Evolutionary conservation across 345 rosid species (phyloP), one percentile per base, ranked within the genome.

Genomic region (Euclidium syriacum): DNA sequence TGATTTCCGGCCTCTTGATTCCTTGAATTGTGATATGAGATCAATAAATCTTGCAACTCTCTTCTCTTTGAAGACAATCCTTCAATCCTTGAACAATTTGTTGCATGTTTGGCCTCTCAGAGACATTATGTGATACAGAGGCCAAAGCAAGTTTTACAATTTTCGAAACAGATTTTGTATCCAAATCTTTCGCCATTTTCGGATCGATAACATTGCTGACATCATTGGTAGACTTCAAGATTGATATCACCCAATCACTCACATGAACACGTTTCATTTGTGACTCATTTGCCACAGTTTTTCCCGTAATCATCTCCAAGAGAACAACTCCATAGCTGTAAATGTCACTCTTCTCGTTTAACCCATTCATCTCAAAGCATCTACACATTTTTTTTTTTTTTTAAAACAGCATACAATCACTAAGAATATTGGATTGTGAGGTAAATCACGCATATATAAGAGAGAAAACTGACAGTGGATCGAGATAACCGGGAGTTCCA

Each of bases 281-380:
- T 19, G 36, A 50, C 14, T 50, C 50, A 34, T 3, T 43, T 23
- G 64, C 56, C 47, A 33, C 75, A 9, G 1, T 10, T 43, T 58
- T 66, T 0, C 75, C 71, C 0, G 71, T 72, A 18, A 72, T 51
- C 12, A 72, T 65, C 56, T 72, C 71, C 11, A 72, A 12, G 1
- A 72, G 16, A 6, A 72, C 61, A n/a, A 65, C 75, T 57, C 75
- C 75, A 50, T 65, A 72, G n/a, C 71, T 72, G 41, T 72, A 72
- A 0, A 72, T 29, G 49, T 72, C 75, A 34, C 83, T 83, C 64
- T 74, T 65, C 49, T 72, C 67, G 47, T 25, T 72, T 35, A 65
- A 50, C 55, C 53, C 50, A n/a, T 40, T 72, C 19, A 61, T 40
- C 25, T 51, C 49, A 26, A 57, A 64, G 35, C 59, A 72, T 36